phyloP scores from a whole-genome alignment of 202 grass and related monocot species.

The Eragrostis tef region DNA sequence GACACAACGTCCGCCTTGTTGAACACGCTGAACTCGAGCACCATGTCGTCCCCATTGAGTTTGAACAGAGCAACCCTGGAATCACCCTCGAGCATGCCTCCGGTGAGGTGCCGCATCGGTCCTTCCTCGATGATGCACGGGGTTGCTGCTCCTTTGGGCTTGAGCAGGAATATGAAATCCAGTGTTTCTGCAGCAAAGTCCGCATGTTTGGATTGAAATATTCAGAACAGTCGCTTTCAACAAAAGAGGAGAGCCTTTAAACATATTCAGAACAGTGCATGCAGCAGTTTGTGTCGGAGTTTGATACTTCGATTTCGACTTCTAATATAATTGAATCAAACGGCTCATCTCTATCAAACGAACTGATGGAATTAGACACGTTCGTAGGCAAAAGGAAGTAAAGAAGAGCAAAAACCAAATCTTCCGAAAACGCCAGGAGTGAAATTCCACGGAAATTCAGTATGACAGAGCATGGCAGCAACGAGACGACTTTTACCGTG shows the following conservation, averaged over 20 bases:
- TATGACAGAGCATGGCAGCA: neutral
- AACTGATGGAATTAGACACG: neutral
- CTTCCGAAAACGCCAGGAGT: neutral
- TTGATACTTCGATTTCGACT: no score
- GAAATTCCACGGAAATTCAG: neutral
- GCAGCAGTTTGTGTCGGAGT: neutral
- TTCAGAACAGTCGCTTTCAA: neutral
- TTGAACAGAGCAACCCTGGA: slow-evolving; percentile 76
- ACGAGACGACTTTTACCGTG: slow-evolving; percentile 60
- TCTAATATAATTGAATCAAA: neutral
- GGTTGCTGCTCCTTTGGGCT: slow-evolving; percentile 67
- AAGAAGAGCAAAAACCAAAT: neutral
- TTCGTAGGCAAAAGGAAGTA: neutral
- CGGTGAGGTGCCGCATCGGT: slow-evolving; percentile 63
- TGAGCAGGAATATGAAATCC: slow-evolving; percentile 94
- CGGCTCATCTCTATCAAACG: neutral
- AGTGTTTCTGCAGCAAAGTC: slow-evolving; percentile 66
- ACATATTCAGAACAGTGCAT: neutral
- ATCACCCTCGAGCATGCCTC: slow-evolving; percentile 87
- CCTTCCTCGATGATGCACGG: slow-evolving; percentile 89
- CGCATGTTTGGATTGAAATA: neutral
- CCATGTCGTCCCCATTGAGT: slow-evolving; percentile 64
- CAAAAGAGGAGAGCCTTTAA: no score
- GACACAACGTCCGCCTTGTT: slow-evolving; percentile 91
- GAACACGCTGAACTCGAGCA: slow-evolving; percentile 81